These are phyloP conservation scores for Sugiyamaella qingdaonensis DNA, from an alignment of 805 yeast genomes.

Conservation along the genomic window DNA sequence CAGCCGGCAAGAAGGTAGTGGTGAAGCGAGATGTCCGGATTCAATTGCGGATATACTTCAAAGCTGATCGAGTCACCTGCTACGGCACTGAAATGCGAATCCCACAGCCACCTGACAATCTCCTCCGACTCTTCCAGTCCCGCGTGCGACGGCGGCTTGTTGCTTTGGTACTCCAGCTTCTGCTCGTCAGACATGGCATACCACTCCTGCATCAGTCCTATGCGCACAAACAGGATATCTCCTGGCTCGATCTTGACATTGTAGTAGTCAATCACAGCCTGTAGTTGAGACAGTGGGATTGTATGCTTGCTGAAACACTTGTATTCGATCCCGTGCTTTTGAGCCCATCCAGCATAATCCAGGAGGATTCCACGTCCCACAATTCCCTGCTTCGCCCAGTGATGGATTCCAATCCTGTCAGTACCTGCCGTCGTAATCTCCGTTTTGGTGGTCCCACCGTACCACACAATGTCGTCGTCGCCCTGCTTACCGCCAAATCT, in stretches of 20 bases:
- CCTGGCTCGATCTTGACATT: constrained; percentile 28
- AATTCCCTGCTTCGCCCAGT: constrained; percentile 30
- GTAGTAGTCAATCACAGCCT: constrained; percentile 23
- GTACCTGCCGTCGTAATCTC: constrained; percentile 15
- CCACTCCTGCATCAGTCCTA: constrained; percentile 30
- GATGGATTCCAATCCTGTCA: constrained; percentile 21
- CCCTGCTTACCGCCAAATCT: constrained; percentile 25
- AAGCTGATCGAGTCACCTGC: constrained; percentile 31
- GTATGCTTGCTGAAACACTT: constrained; percentile 25
- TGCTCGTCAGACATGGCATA: constrained; percentile 13
- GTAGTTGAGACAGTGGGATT: constrained; percentile 24
- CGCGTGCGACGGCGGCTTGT: constrained; percentile 8
- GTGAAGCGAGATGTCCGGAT: constrained; percentile 6
- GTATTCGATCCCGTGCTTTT: constrained; percentile 25
- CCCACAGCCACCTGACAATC: constrained; percentile 27
- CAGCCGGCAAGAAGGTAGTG: constrained; percentile 29
- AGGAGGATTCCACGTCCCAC: constrained; percentile 35
- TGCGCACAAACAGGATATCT: constrained; percentile 31
- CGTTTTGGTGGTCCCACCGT: constrained; percentile 9
- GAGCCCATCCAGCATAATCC: constrained; percentile 32
- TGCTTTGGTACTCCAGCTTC: constrained; percentile 6
- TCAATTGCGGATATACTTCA: constrained; percentile 25
- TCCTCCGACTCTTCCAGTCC: constrained; percentile 30
- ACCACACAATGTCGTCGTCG: constrained; percentile 21
- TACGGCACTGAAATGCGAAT: constrained; percentile 28